These are phyloP conservation scores for Zea luxurians DNA, from an alignment of 176 grass and related monocot species.

Conservation along the genomic window DNA sequence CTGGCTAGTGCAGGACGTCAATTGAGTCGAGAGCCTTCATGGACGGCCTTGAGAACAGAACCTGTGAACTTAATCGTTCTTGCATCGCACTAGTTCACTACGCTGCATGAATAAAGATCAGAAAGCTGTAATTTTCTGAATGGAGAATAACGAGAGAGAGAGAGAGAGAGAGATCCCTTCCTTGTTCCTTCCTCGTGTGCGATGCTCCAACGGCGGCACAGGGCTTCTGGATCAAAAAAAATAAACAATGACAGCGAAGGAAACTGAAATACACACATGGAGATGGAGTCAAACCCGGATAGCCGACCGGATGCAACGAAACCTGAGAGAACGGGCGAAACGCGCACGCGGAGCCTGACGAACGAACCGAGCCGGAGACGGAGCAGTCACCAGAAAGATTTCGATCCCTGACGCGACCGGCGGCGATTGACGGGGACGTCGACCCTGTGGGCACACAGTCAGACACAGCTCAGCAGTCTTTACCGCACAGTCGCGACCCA, in stretches of 20 bases:
- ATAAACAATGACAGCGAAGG: background rate
- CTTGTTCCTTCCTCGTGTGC: too few relatives aligned
- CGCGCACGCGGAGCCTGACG: background rate
- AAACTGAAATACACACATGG: background rate
- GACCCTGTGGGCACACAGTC: background rate
- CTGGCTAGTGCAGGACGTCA: background rate
- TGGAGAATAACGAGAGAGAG: background rate
- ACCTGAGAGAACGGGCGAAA: too few relatives aligned
- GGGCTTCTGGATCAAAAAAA: too few relatives aligned
- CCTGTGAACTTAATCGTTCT: background rate
- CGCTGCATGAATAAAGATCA: background rate
- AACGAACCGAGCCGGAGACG: background rate
- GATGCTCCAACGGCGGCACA: background rate
- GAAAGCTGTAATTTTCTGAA: background rate
- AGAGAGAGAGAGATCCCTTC: too few relatives aligned
- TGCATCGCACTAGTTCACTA: background rate
- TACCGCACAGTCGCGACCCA: background rate
- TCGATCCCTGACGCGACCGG: slow-evolving; percentile 16
- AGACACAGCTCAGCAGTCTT: background rate
- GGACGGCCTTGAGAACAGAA: background rate
- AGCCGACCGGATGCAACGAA: background rate
- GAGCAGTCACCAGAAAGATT: slow-evolving; percentile 17
- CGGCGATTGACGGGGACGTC: slow-evolving; percentile 17
- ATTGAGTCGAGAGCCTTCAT: background rate
- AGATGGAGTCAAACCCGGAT: background rate